Evolutionary conservation across 257 asterid species (phyloP).

Genomic region (Ilex aquifolium): DNA sequence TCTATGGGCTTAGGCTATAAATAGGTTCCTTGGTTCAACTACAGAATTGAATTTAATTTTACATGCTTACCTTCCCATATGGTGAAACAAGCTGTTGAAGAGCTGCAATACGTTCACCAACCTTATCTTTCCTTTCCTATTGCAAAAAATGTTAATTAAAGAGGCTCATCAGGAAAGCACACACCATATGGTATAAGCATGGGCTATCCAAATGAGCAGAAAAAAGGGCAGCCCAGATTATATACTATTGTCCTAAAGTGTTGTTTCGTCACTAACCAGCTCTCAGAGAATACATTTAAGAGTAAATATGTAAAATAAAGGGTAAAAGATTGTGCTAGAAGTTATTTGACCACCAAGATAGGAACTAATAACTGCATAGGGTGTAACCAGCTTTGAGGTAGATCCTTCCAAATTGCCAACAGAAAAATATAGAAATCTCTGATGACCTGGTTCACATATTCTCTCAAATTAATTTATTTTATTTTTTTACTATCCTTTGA

Average conservation of each 20-base stretch:
- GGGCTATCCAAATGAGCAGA: background rate
- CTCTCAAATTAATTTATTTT: no score
- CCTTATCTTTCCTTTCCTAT: constrained; percentile 88
- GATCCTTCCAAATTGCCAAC: background rate
- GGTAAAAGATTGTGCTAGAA: background rate
- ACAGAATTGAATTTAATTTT: no score
- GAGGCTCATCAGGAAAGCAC: background rate
- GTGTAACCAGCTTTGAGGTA: background rate
- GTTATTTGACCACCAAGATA: background rate
- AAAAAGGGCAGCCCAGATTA: background rate
- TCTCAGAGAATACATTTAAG: background rate
- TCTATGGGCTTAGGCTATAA: no score
- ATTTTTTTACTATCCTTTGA: no score
- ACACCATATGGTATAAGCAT: background rate
- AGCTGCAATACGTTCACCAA: constrained; percentile 68
- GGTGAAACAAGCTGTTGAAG: constrained; percentile 97
- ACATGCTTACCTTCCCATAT: constrained; percentile 63
- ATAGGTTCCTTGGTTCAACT: no score
- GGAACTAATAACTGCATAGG: background rate
- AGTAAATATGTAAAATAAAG: background rate
- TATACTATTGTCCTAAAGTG: no score
- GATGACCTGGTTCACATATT: no score
- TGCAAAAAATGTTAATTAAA: background rate
- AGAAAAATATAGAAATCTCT: background rate
- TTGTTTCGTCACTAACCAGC: background rate